Evolutionary conservation across 1,284 basidiomycete species (phyloP).

Genomic region (Irpex sp.): DNA sequence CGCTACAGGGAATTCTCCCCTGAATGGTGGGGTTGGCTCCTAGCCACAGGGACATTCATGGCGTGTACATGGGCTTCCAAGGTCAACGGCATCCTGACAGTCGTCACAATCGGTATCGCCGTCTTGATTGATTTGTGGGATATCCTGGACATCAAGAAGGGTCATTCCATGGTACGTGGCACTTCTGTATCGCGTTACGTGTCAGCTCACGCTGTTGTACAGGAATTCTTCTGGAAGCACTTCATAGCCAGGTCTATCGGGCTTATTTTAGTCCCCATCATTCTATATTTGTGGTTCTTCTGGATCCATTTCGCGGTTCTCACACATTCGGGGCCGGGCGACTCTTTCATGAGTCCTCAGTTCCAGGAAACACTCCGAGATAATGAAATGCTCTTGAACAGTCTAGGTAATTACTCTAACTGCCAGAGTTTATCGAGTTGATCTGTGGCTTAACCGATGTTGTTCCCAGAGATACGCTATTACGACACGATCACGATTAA

Average conservation of each 20-base stretch:
- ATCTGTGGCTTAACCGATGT: neutral
- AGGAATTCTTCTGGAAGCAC: slow-evolving; percentile 91
- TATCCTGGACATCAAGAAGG: slow-evolving; percentile 84
- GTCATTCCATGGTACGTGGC: slow-evolving; percentile 73
- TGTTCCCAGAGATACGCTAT: slow-evolving; percentile 83
- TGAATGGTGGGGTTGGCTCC: slow-evolving; percentile 95
- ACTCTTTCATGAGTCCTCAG: slow-evolving; percentile 94
- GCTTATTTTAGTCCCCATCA: slow-evolving; percentile 86
- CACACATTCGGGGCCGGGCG: slow-evolving; percentile 89
- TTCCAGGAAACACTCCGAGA: slow-evolving; percentile 97
- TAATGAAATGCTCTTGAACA: slow-evolving; percentile 88
- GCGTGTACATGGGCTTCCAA: slow-evolving; percentile 97
- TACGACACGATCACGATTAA: slow-evolving; percentile 85
- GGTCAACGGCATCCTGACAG: slow-evolving; percentile 95
- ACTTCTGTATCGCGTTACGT: neutral
- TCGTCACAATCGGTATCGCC: slow-evolving; percentile 85
- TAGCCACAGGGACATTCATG: slow-evolving; percentile 89
- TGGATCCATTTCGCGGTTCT: slow-evolving; percentile 94
- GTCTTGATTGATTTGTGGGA: slow-evolving; percentile 96
- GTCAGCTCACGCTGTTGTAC: neutral
- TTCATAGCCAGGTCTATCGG: slow-evolving; percentile 85
- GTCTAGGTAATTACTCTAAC: slow-evolving; percentile 60
- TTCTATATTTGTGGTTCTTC: slow-evolving; percentile 95
- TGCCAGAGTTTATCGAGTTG: neutral
- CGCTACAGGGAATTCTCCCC: slow-evolving; percentile 90